phyloP scores from a whole-genome alignment of 2,329 filamentous ascomycete species.

The Xylaria sp. region DNA sequence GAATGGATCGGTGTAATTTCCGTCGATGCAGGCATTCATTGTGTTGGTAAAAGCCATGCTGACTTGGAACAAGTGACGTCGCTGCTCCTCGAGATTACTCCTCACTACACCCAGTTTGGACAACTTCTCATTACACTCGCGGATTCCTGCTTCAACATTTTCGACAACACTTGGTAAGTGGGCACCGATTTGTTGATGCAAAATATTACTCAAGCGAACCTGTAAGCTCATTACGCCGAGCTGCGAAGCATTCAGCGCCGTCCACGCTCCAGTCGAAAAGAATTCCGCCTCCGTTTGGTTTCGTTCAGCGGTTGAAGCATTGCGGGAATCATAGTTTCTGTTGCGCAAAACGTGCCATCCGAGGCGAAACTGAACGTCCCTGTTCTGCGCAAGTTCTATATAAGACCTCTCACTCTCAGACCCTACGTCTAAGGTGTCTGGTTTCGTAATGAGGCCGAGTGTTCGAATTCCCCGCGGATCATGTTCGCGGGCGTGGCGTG shows the following conservation, averaged over 20 bases:
- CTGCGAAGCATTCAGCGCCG: constrained; percentile 21
- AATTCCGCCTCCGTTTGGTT: constrained; percentile 23
- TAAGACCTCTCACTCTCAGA: constrained; percentile 49
- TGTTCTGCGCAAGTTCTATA: constrained; percentile 49
- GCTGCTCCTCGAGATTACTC: constrained; percentile 33
- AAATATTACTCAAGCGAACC: constrained; percentile 33
- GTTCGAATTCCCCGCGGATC: constrained; percentile 47
- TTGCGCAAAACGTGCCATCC: constrained; percentile 60
- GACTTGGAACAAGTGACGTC: constrained; percentile 36
- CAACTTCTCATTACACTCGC: constrained; percentile 32
- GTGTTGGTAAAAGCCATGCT: constrained; percentile 38
- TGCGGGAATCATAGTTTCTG: constrained; percentile 22
- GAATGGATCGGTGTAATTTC: constrained; percentile 39
- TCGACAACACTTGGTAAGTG: neutral
- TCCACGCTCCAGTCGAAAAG: constrained; percentile 27
- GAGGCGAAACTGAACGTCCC: constrained; percentile 51
- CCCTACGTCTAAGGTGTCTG: constrained; percentile 43
- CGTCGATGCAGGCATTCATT: constrained; percentile 38
- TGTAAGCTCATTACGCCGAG: constrained; percentile 31
- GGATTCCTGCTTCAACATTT: constrained; percentile 30
- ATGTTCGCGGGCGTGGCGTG: constrained; percentile 49
- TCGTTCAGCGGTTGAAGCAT: neutral
- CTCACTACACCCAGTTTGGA: constrained; percentile 35
- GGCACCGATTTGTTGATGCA: neutral
- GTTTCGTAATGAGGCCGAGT: constrained; percentile 57